phyloP scores from a whole-genome alignment of 768 basidiomycete genomes.

The Paxillus involutus region DNA sequence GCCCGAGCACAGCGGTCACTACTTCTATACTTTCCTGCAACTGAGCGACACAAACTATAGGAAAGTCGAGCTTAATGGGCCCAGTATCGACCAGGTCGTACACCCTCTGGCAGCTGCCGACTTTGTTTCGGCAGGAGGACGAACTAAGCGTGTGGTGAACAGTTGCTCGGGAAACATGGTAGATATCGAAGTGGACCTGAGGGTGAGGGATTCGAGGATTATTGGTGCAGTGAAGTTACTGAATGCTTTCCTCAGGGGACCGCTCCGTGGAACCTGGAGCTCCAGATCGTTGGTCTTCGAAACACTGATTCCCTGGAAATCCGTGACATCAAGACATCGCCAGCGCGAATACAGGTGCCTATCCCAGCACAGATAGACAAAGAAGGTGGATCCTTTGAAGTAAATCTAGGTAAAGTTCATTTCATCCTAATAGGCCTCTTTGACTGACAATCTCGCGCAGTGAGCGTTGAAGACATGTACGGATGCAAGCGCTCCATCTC shows the following conservation, averaged over 20 bases:
- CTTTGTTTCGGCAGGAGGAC: constrained; percentile 48
- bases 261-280: constrained; percentile 85
- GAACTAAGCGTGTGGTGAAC: constrained; percentile 57
- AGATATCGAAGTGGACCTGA: constrained; percentile 77
- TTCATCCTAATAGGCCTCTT: background rate
- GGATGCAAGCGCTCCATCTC: constrained; percentile 79
- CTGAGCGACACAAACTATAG: constrained; percentile 86
- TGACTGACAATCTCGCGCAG: constrained; percentile 34
- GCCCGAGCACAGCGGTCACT: constrained; percentile 88
- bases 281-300: constrained; percentile 77
- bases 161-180: constrained; percentile 81
- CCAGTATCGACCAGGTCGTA: constrained; percentile 83
- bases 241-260: constrained; percentile 57
- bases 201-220: constrained; percentile 43
- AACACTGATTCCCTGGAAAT: constrained; percentile 60
- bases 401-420: constrained; percentile 62
- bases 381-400: constrained; percentile 75
- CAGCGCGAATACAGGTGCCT: constrained; percentile 59
- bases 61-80: constrained; percentile 68
- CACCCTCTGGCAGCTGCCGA: constrained; percentile 85
- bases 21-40: constrained; percentile 76
- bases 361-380: constrained; percentile 66
- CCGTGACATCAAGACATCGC: constrained; percentile 51
- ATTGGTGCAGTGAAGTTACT: background rate
- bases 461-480: constrained; percentile 85